Base-by-base conservation (phyloP, 2,329 filamentous ascomycete genomes). In the Coniochaeta ligniaria region DNA sequence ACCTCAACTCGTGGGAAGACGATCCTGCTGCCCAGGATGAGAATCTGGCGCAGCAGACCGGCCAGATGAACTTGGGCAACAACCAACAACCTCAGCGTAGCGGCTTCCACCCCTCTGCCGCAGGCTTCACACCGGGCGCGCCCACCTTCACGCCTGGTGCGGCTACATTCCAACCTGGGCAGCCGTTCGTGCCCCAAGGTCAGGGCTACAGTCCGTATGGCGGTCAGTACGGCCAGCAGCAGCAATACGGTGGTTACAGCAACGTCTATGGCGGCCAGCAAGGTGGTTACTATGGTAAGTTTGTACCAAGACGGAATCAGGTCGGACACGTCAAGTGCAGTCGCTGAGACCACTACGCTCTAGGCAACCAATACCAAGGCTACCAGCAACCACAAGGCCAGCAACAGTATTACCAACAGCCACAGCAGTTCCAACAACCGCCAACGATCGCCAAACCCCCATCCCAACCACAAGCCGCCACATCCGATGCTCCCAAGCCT, bases 1-100 rank as follows among this genome's bases (percentile, higher is more conserved):
- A 93, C 75, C 90, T 92, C 70, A 92, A 96, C 75, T 96, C 92
- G 64, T 98, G 95, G 91, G 93, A 98, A 78, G 92, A 96, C 71
- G 91, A 93, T 71, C 87, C 88, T 70, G 81, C 88, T 60, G 87
- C 85, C 64, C 88, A 91, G 80, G 89, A 93, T 69, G 89, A 91
- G 69, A 85, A 85, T 73, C 85, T 96, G 75, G 85, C 90, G 64
- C 86, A 87, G 69, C 90, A 93, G 80, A 78, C 90, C 41, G 85
- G 89, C 69, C 87, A 89, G 73, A 83, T 92, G 74, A 91, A 92
- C 74, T 73, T 93, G 70, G 90, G 89, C 73, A 79, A 80, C 59
- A 75, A 76, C 64, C 76, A 76, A 66, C 75, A 72, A 65, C 73
- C 73, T 65, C 74, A 71, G 47, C 47, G 47, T 24, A 78, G 76